Percentiles rank a stretch among this genome's conserved stretches.
phyloP scores from a whole-genome alignment of 2,329 filamentous ascomycete species.

The Beauveria medogensis region DNA sequence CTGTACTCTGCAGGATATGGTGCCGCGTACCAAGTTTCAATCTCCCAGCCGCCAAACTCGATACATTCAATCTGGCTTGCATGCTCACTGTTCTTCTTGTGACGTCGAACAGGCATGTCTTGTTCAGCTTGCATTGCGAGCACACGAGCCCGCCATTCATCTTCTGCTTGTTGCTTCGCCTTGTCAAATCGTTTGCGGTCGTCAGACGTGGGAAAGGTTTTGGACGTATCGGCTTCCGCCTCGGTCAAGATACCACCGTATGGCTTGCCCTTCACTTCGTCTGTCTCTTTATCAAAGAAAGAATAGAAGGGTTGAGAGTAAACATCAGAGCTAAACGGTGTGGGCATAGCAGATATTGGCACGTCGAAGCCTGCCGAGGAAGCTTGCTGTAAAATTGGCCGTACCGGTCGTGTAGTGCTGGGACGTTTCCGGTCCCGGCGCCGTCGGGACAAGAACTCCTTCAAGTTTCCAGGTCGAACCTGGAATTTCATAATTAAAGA shows the following conservation, averaged over 20 bases:
- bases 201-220: constrained; percentile 70
- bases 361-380: constrained; percentile 11
- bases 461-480: constrained; percentile 30
- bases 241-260: constrained; percentile 92
- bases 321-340: constrained; percentile 48
- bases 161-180: constrained; percentile 83
- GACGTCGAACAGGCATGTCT: constrained; percentile 55
- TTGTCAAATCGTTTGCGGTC: constrained; percentile 85
- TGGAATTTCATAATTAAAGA: constrained; percentile 28
- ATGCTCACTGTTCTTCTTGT: constrained; percentile 71
- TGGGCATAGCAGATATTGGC: constrained; percentile 28
- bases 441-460: constrained; percentile 28
- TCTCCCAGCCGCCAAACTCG: constrained; percentile 95
- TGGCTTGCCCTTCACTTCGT: constrained; percentile 85
- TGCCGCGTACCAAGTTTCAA: constrained; percentile 98
- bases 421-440: constrained; percentile 23
- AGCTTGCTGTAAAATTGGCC: constrained; percentile 6
- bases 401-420: constrained; percentile 16
- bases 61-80: constrained; percentile 98
- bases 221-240: constrained; percentile 80
- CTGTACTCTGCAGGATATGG: constrained; percentile 98
- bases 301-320: constrained; percentile 79
- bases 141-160: constrained; percentile 71
- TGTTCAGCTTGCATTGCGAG: constrained; percentile 53
- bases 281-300: constrained; percentile 80